Evolutionary conservation across 768 basidiomycete species (phyloP), one percentile per base, ranked within the genome.

Genomic region (Suillus luteus): DNA sequence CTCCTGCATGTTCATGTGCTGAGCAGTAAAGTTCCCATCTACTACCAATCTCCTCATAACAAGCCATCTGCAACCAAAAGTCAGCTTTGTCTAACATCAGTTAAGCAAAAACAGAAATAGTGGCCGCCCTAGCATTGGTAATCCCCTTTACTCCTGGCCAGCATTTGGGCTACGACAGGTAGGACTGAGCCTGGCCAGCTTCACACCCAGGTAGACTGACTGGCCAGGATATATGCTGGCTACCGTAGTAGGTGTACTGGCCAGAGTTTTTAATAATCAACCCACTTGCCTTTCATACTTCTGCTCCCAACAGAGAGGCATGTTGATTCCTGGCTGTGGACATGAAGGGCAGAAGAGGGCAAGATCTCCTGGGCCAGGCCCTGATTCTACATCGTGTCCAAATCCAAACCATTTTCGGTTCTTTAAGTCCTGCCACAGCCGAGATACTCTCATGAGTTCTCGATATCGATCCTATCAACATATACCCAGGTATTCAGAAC

Each of bases 281-380:
- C 17, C 15, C 15, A 27, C 57, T 59, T 40, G 54, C 65, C 43
- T 66, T 37, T 63, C 31, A 17, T 62, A 52, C 10, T 66, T 60
- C 3, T 51, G 10, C 19, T 65, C 41, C 75, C 75, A 76, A 33
- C 70, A 31, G 1, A 38, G 33, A 3, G 71, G 70, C 4, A 75
- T 31, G 54, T 77, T 77, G 17, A 71, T 59, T 0, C 65, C 66
- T 0, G 70, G 71, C 46, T 74, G 74, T 0, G 70, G 75, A 55
- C 76, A 77, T 3, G 70, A 66, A 0, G 70, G 62, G 48, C 73
- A 77, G 37, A 73, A 75, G 72, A 7, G 65, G 37, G 57, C 64
- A 67, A 62, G 55, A 15, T 55, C 58, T 22, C 65, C 65, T 24
- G 38, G 31, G 22, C 48, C 59, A 27, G 65, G 62, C 8, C 12